Conservation (phyloP, 176 grass and related monocot genomes). For the Carex littledalei region DNA sequence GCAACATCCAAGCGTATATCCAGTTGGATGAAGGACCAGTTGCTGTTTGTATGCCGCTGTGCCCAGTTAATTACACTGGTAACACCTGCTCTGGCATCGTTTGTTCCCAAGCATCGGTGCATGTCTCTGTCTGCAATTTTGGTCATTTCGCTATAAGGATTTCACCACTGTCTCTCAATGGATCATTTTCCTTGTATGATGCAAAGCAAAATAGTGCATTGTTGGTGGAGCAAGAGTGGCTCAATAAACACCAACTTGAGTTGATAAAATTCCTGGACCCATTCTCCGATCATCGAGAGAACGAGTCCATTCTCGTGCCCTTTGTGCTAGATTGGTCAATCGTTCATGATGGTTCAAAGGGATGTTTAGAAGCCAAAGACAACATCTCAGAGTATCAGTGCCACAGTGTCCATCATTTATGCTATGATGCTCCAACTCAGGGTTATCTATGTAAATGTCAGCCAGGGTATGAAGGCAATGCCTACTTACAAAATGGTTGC, state of each 20-base stretch:
- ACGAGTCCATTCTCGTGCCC: not conserved
- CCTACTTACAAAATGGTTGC: conserved; percentile 25
- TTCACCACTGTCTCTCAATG: not conserved
- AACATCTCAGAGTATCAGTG: conserved; percentile 4
- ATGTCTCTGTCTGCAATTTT: no score
- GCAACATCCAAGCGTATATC: not conserved
- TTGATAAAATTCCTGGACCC: not conserved
- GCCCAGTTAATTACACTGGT: not conserved
- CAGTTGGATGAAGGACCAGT: no score
- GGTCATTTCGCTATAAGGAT: not conserved
- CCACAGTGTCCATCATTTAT: conserved; percentile 1
- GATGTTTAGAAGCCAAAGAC: not conserved
- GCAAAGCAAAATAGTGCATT: not conserved
- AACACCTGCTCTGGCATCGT: not conserved
- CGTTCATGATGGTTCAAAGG: not conserved
- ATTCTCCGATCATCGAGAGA: not conserved
- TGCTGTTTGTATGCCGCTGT: not conserved
- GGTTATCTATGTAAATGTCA: conserved; percentile 22
- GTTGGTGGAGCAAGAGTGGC: conserved; percentile 24
- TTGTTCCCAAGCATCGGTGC: not conserved
- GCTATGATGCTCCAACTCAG: not conserved
- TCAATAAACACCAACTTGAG: not conserved
- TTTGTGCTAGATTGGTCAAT: conserved; percentile 16
- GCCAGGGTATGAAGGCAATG: conserved; percentile 23
- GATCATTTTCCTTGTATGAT: not conserved